These are phyloP conservation scores for Inga oerstediana DNA, from an alignment of 306 rosid genomes.

Conservation along the genomic window DNA sequence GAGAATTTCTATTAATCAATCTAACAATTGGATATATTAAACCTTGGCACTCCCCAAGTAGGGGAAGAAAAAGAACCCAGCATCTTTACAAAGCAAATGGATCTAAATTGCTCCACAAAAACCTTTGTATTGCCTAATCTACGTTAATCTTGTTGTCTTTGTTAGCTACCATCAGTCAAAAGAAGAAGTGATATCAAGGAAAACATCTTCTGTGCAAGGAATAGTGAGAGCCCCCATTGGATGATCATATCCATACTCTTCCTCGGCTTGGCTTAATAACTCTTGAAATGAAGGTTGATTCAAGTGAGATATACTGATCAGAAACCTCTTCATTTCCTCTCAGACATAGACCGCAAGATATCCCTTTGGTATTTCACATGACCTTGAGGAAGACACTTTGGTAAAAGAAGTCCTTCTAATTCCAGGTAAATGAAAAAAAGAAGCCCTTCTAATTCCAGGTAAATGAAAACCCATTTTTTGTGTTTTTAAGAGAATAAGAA, in stretches of 20 bases:
- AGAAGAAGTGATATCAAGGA: not conserved
- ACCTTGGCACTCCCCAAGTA: not conserved
- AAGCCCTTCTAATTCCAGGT: not conserved
- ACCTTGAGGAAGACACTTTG: not conserved
- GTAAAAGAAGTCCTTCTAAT: not conserved
- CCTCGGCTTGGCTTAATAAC: not conserved
- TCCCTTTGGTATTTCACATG: constrained; percentile 24
- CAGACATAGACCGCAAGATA: constrained; percentile 27
- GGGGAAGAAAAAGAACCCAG: not conserved
- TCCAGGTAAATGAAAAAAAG: not conserved
- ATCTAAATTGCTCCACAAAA: not conserved
- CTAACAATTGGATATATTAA: not conserved
- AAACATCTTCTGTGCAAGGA: not conserved
- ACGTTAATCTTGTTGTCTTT: no score
- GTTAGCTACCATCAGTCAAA: no score
- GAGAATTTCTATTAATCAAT: not conserved
- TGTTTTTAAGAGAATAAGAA: not conserved
- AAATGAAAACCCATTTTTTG: constrained; percentile 3
- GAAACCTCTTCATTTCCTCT: constrained; percentile 28
- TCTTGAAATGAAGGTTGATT: constrained; percentile 18
- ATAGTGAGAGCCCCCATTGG: not conserved
- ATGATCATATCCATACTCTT: not conserved
- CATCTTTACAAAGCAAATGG: not conserved
- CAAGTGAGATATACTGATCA: constrained; percentile 23
- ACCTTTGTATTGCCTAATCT: not conserved